These are phyloP conservation scores for Agrocybe chaxingu DNA, from an alignment of 768 basidiomycete genomes.

Conservation along the genomic window DNA sequence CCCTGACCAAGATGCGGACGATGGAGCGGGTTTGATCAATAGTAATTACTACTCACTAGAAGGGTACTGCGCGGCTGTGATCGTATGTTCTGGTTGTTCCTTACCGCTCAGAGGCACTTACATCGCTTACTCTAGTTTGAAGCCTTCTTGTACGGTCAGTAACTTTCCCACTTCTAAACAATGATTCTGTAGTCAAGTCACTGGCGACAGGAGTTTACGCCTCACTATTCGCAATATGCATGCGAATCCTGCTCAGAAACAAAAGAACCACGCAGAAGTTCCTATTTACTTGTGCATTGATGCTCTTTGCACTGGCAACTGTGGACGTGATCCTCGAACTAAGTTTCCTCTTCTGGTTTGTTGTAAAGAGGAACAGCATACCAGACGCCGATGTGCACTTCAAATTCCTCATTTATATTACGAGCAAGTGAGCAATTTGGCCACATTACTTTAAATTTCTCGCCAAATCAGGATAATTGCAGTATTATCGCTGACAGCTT, in stretches of 20 bases:
- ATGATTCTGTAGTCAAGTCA: neutral
- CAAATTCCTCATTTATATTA: constrained; percentile 27
- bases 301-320: constrained; percentile 26
- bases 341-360: constrained; percentile 24
- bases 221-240: constrained; percentile 25
- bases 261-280: constrained; percentile 20
- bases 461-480: neutral
- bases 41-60: constrained; percentile 19
- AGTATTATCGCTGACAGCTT: constrained; percentile 27
- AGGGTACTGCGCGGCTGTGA: constrained; percentile 21
- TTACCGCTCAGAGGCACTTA: neutral
- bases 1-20: constrained; percentile 14
- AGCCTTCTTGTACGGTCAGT: constrained; percentile 23
- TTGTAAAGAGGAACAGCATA: constrained; percentile 21
- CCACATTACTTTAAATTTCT: neutral
- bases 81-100: constrained; percentile 11
- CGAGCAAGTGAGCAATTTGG: constrained; percentile 25
- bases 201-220: constrained; percentile 22
- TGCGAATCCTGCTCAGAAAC: constrained; percentile 24
- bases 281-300: constrained; percentile 22
- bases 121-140: constrained; percentile 12
- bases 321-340: constrained; percentile 28
- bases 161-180: neutral
- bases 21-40: constrained; percentile 2
- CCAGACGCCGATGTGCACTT: constrained; percentile 24